These are phyloP conservation scores for Fistulinella prunicolor DNA, from an alignment of 768 basidiomycete genomes.

Conservation along the genomic window DNA sequence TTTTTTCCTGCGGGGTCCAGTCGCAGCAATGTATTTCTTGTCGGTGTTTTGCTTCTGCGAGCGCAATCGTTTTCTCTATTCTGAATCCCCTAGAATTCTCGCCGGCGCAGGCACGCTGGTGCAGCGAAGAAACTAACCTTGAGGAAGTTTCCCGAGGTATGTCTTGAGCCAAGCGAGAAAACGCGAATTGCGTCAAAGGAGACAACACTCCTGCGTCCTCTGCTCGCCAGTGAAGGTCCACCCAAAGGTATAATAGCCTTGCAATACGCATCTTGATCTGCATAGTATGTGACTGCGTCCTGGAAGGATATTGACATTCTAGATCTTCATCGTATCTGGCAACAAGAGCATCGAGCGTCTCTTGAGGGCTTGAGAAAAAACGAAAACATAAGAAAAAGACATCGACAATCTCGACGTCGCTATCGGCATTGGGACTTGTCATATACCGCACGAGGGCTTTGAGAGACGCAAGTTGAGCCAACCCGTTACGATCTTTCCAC, in stretches of 20 bases:
- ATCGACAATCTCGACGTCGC: constrained; percentile 43
- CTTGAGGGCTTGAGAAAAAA: constrained; percentile 53
- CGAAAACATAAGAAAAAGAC: constrained; percentile 74
- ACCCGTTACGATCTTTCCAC: constrained; percentile 24
- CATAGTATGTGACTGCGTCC: constrained; percentile 42
- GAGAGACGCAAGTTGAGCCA: constrained; percentile 37
- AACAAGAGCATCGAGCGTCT: constrained; percentile 43
- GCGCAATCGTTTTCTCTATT: constrained; percentile 23
- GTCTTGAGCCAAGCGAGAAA: constrained; percentile 29
- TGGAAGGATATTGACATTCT: constrained; percentile 19
- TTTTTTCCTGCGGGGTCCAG: constrained; percentile 28
- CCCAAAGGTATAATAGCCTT: constrained; percentile 64
- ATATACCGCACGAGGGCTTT: constrained; percentile 44
- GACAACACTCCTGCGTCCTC: constrained; percentile 41
- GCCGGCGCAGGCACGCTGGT: constrained; percentile 23
- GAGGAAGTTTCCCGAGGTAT: constrained; percentile 30
- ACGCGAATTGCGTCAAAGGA: constrained; percentile 29
- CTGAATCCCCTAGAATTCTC: constrained; percentile 25
- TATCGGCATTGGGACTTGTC: constrained; percentile 39
- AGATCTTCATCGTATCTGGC: constrained; percentile 46
- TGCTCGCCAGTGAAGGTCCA: constrained; percentile 63
- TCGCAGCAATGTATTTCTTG: constrained; percentile 16
- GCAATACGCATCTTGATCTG: constrained; percentile 58
- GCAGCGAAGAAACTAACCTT: constrained; percentile 30
- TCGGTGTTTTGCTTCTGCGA: constrained; percentile 19